A percentile compares a stretch with the other conserved stretches of the same genome.
These are phyloP conservation scores for Drechslerella dactyloides DNA, from an alignment of 2,329 filamentous ascomycete genomes.

Conservation along the genomic window DNA sequence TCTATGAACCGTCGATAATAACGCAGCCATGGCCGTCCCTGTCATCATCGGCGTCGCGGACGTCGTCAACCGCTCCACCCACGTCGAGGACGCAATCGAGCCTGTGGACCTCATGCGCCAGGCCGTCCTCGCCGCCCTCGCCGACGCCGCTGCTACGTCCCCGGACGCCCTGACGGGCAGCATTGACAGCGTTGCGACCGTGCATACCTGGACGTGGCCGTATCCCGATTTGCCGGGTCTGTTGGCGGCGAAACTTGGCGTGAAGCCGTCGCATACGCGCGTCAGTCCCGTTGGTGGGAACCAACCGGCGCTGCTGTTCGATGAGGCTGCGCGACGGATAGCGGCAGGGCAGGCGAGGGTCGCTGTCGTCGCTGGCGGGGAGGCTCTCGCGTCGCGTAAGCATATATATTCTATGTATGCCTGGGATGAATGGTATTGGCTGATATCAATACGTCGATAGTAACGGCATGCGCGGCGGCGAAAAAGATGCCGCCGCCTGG, in stretches of 20 bases:
- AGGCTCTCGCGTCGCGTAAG: conserved; percentile 68
- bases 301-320: conserved; percentile 68
- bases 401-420: too few relatives aligned
- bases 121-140: conserved; percentile 64
- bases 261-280: conserved; percentile 61
- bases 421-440: conserved; percentile 25
- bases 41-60: conserved; percentile 70
- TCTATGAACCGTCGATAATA: background rate
- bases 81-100: conserved; percentile 65
- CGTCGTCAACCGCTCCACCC: conserved; percentile 65
- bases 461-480: conserved; percentile 63
- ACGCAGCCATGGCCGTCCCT: conserved; percentile 57
- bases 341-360: conserved; percentile 64
- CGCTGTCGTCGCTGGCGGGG: conserved; percentile 68
- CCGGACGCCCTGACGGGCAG: conserved; percentile 58
- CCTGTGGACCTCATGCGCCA: conserved; percentile 67
- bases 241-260: conserved; percentile 62
- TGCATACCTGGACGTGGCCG: conserved; percentile 71
- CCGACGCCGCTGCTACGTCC: conserved; percentile 60
- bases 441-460: conserved; percentile 59
- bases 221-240: conserved; percentile 67
- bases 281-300: conserved; percentile 70
- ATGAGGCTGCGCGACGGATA: conserved; percentile 68
- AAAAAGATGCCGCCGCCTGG: conserved; percentile 65
- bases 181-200: conserved; percentile 68